A percentile compares a stretch with the other conserved stretches of the same genome.
These are phyloP conservation scores for Quercus lobata DNA, from an alignment of 331 rosid species.

Conservation along the genomic window DNA sequence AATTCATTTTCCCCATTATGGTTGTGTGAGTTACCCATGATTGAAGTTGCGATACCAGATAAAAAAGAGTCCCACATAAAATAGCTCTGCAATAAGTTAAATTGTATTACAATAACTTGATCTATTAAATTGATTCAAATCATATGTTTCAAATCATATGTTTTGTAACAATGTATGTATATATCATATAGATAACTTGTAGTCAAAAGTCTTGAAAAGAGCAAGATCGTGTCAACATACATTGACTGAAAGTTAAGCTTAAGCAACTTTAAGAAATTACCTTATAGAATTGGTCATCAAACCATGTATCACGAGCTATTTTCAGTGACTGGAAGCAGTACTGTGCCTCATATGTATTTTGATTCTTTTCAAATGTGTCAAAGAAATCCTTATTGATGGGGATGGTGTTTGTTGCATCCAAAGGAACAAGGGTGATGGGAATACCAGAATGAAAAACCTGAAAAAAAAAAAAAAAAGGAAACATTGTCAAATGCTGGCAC, in stretches of 20 bases:
- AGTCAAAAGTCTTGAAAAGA: neutral
- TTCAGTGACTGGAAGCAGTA: conserved; percentile 78
- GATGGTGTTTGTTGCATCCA: conserved; percentile 91
- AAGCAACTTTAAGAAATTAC: conserved; percentile 31
- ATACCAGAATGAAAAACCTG: conserved; percentile 95
- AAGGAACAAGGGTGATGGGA: conserved; percentile 77
- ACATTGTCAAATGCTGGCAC: conserved; percentile 12
- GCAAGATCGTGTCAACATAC: neutral
- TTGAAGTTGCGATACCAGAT: conserved; percentile 73
- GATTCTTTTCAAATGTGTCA: conserved; percentile 57
- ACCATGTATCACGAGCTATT: conserved; percentile 71
- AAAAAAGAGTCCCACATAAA: conserved; percentile 93
- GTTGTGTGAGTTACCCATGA: conserved; percentile 57
- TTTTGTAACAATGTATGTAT: no score
- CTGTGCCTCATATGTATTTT: conserved; percentile 77
- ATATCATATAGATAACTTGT: neutral
- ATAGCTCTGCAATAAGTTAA: conserved; percentile 55
- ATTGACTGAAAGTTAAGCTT: neutral
- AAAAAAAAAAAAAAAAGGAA: conserved; percentile 13
- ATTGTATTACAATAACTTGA: no score
- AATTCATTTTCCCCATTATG: conserved; percentile 60
- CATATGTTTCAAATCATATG: no score
- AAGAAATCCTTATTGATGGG: conserved; percentile 65
- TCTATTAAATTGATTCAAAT: no score
- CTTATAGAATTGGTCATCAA: conserved; percentile 53